Evolutionary conservation across 352 stramenopile species (phyloP).

Genomic region (Phytophthora chlamydospora): DNA sequence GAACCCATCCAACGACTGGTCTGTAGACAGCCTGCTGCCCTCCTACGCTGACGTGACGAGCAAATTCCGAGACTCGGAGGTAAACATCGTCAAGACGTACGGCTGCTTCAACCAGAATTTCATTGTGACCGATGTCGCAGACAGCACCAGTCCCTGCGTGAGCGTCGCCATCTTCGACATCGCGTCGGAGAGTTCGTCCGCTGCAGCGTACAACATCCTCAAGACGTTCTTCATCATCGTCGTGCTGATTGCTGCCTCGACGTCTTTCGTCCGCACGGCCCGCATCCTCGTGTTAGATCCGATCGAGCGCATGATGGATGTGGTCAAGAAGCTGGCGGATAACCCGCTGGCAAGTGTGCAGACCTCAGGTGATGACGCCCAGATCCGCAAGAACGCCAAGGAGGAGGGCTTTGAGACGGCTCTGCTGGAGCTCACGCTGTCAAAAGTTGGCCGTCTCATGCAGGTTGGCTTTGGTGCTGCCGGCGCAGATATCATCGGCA

Average conservation of each 20-base stretch:
- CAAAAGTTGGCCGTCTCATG: slow-evolving; percentile 87
- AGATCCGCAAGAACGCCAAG: slow-evolving; percentile 79
- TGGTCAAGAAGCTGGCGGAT: slow-evolving; percentile 88
- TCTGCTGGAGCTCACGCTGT: slow-evolving; percentile 80
- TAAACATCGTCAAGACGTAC: slow-evolving; percentile 82
- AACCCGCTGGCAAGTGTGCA: slow-evolving; percentile 90
- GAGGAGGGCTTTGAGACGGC: slow-evolving; percentile 82
- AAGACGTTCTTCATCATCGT: slow-evolving; percentile 91
- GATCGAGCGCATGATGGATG: slow-evolving; percentile 92
- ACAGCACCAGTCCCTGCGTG: slow-evolving; percentile 61
- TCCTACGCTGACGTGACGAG: slow-evolving; percentile 48
- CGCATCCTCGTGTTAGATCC: slow-evolving; percentile 87
- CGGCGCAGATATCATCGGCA: slow-evolving; percentile 84
- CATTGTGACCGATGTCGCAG: slow-evolving; percentile 53
- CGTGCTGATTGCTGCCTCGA: slow-evolving; percentile 79
- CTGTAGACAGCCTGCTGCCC: slow-evolving; percentile 32
- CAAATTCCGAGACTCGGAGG: slow-evolving; percentile 56
- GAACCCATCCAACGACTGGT: slow-evolving; percentile 74
- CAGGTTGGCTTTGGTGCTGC: slow-evolving; percentile 85
- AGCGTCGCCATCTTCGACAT: slow-evolving; percentile 90
- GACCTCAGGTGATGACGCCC: slow-evolving; percentile 57
- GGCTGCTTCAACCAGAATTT: slow-evolving; percentile 77
- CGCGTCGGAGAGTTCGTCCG: slow-evolving; percentile 45
- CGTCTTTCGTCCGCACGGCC: slow-evolving; percentile 84
- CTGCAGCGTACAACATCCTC: slow-evolving; percentile 83